Percentiles rank a stretch among this genome's conserved stretches.
Evolutionary conservation across 805 yeast species (phyloP).

Genomic region (Saturnispora diversa): DNA sequence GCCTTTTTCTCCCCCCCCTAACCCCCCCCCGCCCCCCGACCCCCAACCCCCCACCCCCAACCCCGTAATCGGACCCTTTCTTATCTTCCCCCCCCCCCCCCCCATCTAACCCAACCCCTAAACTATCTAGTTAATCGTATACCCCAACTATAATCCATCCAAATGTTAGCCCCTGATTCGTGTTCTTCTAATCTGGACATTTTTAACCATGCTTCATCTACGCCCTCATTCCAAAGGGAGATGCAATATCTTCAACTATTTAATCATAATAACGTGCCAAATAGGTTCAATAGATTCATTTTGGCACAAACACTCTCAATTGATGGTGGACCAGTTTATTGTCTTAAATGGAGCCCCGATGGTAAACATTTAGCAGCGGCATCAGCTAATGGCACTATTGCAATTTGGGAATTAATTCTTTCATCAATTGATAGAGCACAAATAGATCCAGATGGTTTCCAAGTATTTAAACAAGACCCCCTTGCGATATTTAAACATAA

Average conservation of each 20-base stretch:
- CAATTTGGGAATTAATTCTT: conserved; percentile 74
- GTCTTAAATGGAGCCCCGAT: conserved; percentile 64
- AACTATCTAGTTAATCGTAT: too few relatives aligned
- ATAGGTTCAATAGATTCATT: conserved; percentile 9
- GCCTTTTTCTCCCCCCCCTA: too few relatives aligned
- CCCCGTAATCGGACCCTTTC: too few relatives aligned
- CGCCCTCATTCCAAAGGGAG: neutral
- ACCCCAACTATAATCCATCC: too few relatives aligned
- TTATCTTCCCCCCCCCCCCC: too few relatives aligned
- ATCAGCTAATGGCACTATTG: conserved; percentile 61
- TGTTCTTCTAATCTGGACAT: neutral
- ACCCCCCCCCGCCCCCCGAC: too few relatives aligned
- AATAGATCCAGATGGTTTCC: neutral
- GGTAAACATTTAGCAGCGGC: conserved; percentile 82
- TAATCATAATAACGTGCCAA: conserved; percentile 7
- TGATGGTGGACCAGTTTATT: conserved; percentile 48
- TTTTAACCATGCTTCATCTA: neutral
- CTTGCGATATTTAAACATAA: conserved; percentile 51
- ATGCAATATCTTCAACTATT: conserved; percentile 8
- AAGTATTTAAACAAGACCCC: conserved; percentile 44
- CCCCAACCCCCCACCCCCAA: too few relatives aligned
- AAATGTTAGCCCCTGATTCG: too few relatives aligned
- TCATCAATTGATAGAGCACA: conserved; percentile 53
- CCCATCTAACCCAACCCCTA: too few relatives aligned
- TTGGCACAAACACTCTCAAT: conserved; percentile 5